A percentile compares a stretch with the other conserved stretches of the same genome.
These are phyloP conservation scores for Fagopyrum homotropicum DNA, from an alignment of 148 eudicot species.

Conservation along the genomic window DNA sequence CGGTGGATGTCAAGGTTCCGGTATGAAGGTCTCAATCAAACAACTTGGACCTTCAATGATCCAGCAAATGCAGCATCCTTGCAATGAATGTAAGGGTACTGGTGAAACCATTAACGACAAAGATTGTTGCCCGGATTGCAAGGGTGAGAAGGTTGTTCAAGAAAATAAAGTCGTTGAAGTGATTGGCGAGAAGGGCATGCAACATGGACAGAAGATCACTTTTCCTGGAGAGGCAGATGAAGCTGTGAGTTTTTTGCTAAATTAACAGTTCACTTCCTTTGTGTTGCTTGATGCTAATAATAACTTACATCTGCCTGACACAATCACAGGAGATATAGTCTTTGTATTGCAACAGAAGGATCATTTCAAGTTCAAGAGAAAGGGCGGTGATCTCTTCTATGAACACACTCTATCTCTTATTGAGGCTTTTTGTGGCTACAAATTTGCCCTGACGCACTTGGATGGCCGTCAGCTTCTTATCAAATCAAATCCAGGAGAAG, in stretches of 20 bases:
- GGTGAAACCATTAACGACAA: conserved; percentile 38
- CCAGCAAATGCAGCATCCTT: no score
- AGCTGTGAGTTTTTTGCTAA: conserved; percentile 39
- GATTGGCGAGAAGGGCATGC: conserved; percentile 73
- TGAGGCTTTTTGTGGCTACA: conserved; percentile 22
- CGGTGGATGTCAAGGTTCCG: no score
- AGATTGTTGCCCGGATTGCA: conserved; percentile 62
- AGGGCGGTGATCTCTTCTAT: conserved; percentile 66
- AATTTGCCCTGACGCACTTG: conserved; percentile 12
- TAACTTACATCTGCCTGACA: neutral
- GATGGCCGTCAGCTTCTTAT: conserved; percentile 13
- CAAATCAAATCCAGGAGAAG: conserved; percentile 12
- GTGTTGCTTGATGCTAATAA: neutral
- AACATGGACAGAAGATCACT: conserved; percentile 55
- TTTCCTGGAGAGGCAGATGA: conserved; percentile 76
- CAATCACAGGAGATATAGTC: conserved; percentile 14
- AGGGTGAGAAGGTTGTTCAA: conserved; percentile 60
- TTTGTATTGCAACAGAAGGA: conserved; percentile 65
- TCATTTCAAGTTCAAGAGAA: conserved; percentile 61
- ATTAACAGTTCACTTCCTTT: neutral
- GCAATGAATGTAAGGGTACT: no score
- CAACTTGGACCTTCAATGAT: no score
- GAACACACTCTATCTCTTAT: conserved; percentile 57
- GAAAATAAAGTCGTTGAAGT: conserved; percentile 72
- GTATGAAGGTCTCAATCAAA: no score